A percentile compares a stretch with the other conserved stretches of the same genome.
phyloP scores from a whole-genome alignment of 1,284 basidiomycete species.

The Mycena sp. region DNA sequence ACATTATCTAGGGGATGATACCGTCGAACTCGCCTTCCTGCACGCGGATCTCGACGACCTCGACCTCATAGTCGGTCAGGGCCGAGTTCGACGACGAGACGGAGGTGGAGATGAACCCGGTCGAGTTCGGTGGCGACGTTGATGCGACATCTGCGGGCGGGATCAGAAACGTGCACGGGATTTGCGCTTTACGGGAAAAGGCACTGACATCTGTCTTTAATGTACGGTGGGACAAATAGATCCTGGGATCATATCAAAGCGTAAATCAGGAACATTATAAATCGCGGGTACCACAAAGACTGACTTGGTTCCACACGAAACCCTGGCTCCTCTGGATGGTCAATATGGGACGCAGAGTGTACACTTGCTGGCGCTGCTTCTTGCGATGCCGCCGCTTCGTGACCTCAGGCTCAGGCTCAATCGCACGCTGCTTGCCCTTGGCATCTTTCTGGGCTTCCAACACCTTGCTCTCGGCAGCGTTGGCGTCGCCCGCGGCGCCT shows the following conservation, averaged over 20 bases:
- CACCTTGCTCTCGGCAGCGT: constrained; percentile 48
- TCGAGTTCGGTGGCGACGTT: constrained; percentile 71
- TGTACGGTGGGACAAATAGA: constrained; percentile 84
- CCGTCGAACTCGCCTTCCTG: constrained; percentile 77
- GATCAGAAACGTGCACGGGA: constrained; percentile 10
- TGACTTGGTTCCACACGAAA: constrained; percentile 89
- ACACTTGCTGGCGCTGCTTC: constrained; percentile 58
- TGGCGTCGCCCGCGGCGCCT: constrained; percentile 50
- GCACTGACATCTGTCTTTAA: constrained; percentile 85
- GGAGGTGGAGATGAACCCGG: constrained; percentile 72
- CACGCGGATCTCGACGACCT: constrained; percentile 86
- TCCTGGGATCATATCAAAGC: constrained; percentile 58
- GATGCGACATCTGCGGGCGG: constrained; percentile 72
- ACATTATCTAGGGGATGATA: constrained; percentile 77
- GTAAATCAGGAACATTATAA: constrained; percentile 5
- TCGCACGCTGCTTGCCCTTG: constrained; percentile 82
- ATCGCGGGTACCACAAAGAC: constrained; percentile 2
- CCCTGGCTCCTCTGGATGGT: constrained; percentile 86
- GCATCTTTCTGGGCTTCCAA: constrained; percentile 31
- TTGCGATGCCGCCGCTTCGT: constrained; percentile 56
- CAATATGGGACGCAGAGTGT: constrained; percentile 78
- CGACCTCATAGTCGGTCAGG: constrained; percentile 78
- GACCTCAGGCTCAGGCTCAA: constrained; percentile 57
- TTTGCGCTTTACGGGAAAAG: too few relatives aligned
- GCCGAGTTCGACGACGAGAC: constrained; percentile 73